Conservation (phyloP, 192 early-diverging fungal species). For the Piromyces finnis region DNA sequence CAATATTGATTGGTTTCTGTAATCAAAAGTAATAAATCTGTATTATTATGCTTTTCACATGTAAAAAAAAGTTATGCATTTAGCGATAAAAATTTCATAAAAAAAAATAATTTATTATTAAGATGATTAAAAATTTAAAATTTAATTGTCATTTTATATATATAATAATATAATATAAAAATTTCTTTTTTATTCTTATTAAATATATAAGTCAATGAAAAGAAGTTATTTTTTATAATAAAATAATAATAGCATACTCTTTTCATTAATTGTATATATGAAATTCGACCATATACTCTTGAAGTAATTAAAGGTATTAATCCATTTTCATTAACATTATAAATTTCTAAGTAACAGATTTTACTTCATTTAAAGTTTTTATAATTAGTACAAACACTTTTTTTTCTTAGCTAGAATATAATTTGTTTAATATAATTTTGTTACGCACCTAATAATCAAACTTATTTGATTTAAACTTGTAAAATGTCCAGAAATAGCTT, state of each 20-base stretch:
- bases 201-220: too few relatives aligned
- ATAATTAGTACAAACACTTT: too few relatives aligned
- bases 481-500: slow-evolving; percentile 46
- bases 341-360: neutral
- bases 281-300: neutral
- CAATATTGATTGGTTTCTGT: slow-evolving; percentile 51
- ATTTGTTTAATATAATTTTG: too few relatives aligned
- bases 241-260: neutral
- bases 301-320: neutral
- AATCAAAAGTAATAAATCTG: slow-evolving; percentile 45
- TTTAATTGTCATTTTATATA: too few relatives aligned
- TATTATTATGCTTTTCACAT: slow-evolving; percentile 18
- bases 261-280: neutral
- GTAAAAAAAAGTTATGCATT: too few relatives aligned
- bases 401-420: too few relatives aligned
- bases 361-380: neutral
- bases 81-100: too few relatives aligned
- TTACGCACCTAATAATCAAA: slow-evolving; percentile 49
- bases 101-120: too few relatives aligned
- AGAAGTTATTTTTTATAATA: too few relatives aligned
- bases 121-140: too few relatives aligned
- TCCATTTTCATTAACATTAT: neutral
- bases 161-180: too few relatives aligned
- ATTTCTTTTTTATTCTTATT: too few relatives aligned
- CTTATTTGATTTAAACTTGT: slow-evolving; percentile 37